Base-by-base conservation (phyloP, 176 grass and related monocot species). In the Pharus latifolius region DNA sequence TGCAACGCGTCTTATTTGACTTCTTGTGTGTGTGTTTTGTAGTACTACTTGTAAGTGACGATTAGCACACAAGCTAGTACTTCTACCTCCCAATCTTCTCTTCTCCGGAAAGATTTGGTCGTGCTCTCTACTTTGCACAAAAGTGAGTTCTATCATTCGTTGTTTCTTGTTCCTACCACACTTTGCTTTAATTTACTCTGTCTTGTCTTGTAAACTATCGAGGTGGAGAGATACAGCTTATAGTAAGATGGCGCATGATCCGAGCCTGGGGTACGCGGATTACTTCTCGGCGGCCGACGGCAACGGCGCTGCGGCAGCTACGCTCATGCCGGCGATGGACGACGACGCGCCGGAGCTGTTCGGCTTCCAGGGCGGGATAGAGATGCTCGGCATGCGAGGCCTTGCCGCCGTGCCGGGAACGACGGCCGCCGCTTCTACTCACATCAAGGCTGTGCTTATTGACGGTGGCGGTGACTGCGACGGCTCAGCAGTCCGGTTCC, bases 191-290 rank as follows among this genome's bases (percentile, higher is more conserved):
- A 43, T 27, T 56, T 0, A 14, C 1, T 52, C 46, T 53, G 29
- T 11, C 67, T 44, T 66, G 57, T 43, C 64, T 31, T 72, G 32
- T 15, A 11, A 14, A 44, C 51, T 28, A n/a, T 11, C 24, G 35
- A 57, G 30, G 0, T 71, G 30, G n/a, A n/a, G n/a, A n/a, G n/a
- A n/a, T n/a, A n/a, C n/a, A n/a, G n/a, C n/a, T n/a, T n/a, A n/a
- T n/a, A n/a, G n/a, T 10, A 56, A 57, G 69, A 92, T 92, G 89
- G 85, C 84, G 49, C 85, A 88, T 42, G 77, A 87, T 76, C 80
- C 83, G 6, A 77, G 73, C 64, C 58, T 90, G 53, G 81, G 76
- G 0, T 87, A 83, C 81, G 79, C 82, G 17, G 85, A 83, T 46
- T 88, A 87, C 72, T 79, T 81, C 82, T 82, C 85, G 32, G 34